Conservation (phyloP, 2,329 filamentous ascomycete species). For the Elsinoe perseae region DNA sequence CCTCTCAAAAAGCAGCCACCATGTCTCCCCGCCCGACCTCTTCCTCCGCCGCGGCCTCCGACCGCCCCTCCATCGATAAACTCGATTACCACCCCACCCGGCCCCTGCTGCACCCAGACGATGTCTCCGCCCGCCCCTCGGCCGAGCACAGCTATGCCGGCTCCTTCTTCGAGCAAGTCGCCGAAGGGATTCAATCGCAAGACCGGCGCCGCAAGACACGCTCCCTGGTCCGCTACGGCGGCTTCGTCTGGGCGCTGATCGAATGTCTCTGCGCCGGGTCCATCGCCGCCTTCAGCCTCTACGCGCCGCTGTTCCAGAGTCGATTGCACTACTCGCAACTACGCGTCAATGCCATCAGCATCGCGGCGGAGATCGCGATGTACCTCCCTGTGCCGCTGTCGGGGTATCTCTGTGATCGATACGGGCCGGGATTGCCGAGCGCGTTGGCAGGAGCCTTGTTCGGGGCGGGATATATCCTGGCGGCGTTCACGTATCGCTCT, state of each 20-base stretch:
- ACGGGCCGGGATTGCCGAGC: constrained; percentile 70
- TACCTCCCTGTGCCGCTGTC: constrained; percentile 88
- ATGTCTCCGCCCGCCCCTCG: constrained; percentile 30
- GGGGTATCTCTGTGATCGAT: constrained; percentile 85
- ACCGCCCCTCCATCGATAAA: constrained; percentile 40
- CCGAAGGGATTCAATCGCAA: constrained; percentile 51
- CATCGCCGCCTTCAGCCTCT: constrained; percentile 88
- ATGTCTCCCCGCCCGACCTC: not conserved
- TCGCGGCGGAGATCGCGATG: constrained; percentile 76
- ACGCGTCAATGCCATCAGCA: constrained; percentile 84
- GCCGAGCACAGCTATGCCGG: constrained; percentile 41
- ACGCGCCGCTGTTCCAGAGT: constrained; percentile 82
- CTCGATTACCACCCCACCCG: constrained; percentile 41
- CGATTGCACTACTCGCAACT: constrained; percentile 82
- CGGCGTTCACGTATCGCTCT: constrained; percentile 67
- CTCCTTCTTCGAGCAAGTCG: constrained; percentile 53
- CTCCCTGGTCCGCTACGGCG: constrained; percentile 46
- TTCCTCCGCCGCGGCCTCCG: not conserved
- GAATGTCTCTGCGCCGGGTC: constrained; percentile 75
- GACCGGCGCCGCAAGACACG: constrained; percentile 49
- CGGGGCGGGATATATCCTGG: constrained; percentile 71
- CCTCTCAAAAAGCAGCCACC: not conserved
- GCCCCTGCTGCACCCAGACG: constrained; percentile 35
- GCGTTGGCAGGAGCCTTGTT: constrained; percentile 66
- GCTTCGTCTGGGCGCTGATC: constrained; percentile 54